phyloP scores from a whole-genome alignment of 306 rosid genomes.

The Dalbergia cultrata region DNA sequence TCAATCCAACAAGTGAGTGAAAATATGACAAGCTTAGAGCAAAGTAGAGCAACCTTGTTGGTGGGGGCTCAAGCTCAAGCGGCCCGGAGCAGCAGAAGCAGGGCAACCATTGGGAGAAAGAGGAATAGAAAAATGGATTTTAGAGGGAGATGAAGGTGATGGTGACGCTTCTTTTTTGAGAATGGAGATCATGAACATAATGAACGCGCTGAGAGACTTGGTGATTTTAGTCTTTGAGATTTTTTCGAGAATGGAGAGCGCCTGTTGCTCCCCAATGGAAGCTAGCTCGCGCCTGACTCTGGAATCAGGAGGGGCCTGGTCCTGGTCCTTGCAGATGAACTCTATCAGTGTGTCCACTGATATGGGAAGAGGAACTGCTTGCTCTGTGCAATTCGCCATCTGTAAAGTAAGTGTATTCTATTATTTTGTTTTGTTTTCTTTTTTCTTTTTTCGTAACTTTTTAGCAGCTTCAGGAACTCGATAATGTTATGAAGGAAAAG shows the following conservation, averaged over 20 bases:
- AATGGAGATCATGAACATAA: background rate
- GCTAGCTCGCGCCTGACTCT: background rate
- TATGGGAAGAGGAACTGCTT: background rate
- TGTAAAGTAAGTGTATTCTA: background rate
- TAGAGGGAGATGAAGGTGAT: background rate
- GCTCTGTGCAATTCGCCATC: background rate
- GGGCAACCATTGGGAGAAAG: background rate
- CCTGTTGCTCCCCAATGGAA: background rate
- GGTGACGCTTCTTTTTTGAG: background rate
- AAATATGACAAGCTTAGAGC: background rate
- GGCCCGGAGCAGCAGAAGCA: background rate
- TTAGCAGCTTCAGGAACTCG: too few species aligned
- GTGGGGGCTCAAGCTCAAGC: background rate
- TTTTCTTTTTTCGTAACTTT: too few species aligned
- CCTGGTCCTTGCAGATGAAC: background rate
- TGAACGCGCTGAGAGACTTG: background rate
- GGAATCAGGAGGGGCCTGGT: background rate
- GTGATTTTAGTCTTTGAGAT: background rate
- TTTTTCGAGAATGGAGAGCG: background rate
- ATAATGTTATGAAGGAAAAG: background rate
- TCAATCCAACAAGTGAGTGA: too few species aligned
- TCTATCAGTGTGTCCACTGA: slow-evolving; percentile 23
- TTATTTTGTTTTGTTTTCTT: too few species aligned
- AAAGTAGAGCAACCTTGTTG: background rate
- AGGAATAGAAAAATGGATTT: background rate